Evolutionary conservation across 177 flowering plant genomes (phyloP), one percentile per base, ranked within the genome.

Genomic region (Vitis hybrid): DNA sequence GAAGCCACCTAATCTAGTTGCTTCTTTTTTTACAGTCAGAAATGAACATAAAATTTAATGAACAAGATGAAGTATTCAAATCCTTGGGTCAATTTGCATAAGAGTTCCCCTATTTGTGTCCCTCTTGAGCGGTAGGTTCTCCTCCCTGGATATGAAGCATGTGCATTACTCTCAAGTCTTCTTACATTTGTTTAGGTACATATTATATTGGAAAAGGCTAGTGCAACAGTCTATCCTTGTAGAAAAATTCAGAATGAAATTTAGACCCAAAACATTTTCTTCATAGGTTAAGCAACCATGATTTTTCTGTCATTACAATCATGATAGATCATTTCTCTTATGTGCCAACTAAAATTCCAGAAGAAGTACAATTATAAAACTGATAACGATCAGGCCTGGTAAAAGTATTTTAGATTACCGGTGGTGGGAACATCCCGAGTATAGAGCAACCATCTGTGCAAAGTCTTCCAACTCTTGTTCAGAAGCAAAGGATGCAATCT

Each of bases 371-470:
- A 16, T 48, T 29, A 55, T 45, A 1, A 67, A 52, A 18, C 31
- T 51, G 57, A 29, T 20, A 1, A 5, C 10, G 4, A 12, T 18
- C 49, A 52, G 10, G 63, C 13, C 48, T 14, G 55, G n/a, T 45
- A 45, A 60, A 52, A 70, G 2, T 20, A 2, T 0, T 22, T 26
- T 5, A 60, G 55, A 63, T 70, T 85, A 93, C 99, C 92, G 53
- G 71, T 95, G 96, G 75, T 93, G 98, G 55, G 82, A 83, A 77
- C 99, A 96, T 70, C 97, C 98, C 5, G 95, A 82, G 77, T 85
- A 92, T 2, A 86, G 65, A 26, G 97, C 83, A 68, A 96, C 90
- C 76, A 90, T 87, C 69, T 85, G 72, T 13, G 94, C 97, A 73
- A 93, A 88, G 65, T 80, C 82, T 15, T 53, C 73, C 48, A 92